Base-by-base conservation (phyloP, 148 eudicot genomes). In the Fallopia convolvulus region DNA sequence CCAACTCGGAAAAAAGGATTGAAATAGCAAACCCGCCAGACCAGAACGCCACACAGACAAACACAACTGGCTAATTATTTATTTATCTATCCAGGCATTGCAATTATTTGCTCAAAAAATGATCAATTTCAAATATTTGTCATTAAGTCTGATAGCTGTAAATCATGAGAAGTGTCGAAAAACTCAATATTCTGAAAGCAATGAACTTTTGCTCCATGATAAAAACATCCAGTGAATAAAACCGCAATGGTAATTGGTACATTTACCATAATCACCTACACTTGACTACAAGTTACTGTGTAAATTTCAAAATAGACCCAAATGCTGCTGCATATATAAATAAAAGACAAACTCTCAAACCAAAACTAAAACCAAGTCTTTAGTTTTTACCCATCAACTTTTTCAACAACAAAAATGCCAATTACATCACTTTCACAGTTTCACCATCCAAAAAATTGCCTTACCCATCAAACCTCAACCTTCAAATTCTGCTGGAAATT, bases 401-500 rank as follows among this genome's bases (percentile, higher is more conserved):
- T 68, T 39, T 6, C 44, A 68, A 36, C 44, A 17, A 39, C 72
- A 68, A 68, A 33, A 68, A 61, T 56, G 26, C 68, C 68, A 61
- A 18, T 68, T 33, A 68, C 72, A 68, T 14, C 40, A 63, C 44
- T 68, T 17, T 36, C 5, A 68, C 40, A 63, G 21, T 68, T 17
- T 36, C 5, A 68, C 10, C 72, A 36, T 68, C 33, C 46, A 14
- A 68, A 65, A 68, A 68, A 33, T 68, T 68, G 44, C 72, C 72
- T 33, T 14, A 68, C 18, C 70, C 70, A 65, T 26, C 40, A 63
- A 47, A 56, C 41, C n/a, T 65, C 70, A 65, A 68, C 46, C 72
- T 36, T 68, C 46, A 39, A 17, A 36, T n/a, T 68, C 21, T 55
- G 42, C 72, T 36, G 15, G 46, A 68, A 68, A 68, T 68, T 15